phyloP scores from a whole-genome alignment of 768 basidiomycete species.

The Termitomyces sp. region DNA sequence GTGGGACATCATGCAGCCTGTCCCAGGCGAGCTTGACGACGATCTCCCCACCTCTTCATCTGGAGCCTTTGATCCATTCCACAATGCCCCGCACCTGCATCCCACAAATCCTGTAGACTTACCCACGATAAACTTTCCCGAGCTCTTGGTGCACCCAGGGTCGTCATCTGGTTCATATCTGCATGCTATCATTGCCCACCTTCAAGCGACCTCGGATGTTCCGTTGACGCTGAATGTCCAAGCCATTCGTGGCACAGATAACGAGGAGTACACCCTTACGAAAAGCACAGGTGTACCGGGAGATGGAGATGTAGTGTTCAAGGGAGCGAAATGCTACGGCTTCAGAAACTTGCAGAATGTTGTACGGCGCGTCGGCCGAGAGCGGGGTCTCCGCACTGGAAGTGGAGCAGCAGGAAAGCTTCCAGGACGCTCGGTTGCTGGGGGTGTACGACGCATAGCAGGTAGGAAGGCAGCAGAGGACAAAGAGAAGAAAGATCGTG shows the following conservation, averaged over 20 bases:
- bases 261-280: slow-evolving; percentile 64
- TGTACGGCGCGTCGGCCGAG: slow-evolving; percentile 87
- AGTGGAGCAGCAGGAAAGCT: slow-evolving; percentile 60
- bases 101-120: not conserved
- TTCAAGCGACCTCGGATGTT: slow-evolving; percentile 35
- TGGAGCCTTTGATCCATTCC: slow-evolving; percentile 6
- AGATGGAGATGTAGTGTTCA: slow-evolving; percentile 63
- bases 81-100: not conserved
- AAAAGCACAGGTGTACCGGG: slow-evolving; percentile 23
- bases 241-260: slow-evolving; percentile 66
- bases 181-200: slow-evolving; percentile 62
- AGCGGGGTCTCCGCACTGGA: slow-evolving; percentile 67
- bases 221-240: slow-evolving; percentile 48
- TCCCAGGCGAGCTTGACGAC: slow-evolving; percentile 42
- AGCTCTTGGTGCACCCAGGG: slow-evolving; percentile 72
- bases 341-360: slow-evolving; percentile 97
- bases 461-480: slow-evolving; percentile 27
- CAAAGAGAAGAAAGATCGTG: slow-evolving; percentile 30
- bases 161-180: slow-evolving; percentile 93
- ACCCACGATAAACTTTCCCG: slow-evolving; percentile 42
- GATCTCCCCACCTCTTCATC: slow-evolving; percentile 9
- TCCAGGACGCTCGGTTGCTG: slow-evolving; percentile 17
- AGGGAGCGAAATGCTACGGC: slow-evolving; percentile 93
- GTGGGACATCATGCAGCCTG: slow-evolving; percentile 65
- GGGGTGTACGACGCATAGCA: slow-evolving; percentile 19